Conservation (phyloP, 2,329 filamentous ascomycete genomes). For the Penicillium glabrum region DNA sequence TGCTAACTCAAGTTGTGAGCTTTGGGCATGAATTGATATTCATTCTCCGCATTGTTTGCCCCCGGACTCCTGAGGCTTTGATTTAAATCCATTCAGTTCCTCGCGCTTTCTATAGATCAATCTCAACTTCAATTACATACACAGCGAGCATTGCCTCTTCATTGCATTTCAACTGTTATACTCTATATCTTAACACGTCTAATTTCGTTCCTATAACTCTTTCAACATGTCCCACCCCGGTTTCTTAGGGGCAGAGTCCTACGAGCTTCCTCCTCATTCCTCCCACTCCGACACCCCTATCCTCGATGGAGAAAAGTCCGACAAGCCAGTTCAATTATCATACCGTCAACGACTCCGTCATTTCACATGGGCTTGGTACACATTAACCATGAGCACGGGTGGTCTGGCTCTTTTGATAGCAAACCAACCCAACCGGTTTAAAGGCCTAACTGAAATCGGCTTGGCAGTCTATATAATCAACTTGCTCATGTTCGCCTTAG, state of each 20-base stretch:
- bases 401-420: slow-evolving; percentile 65
- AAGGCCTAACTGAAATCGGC: slow-evolving; percentile 63
- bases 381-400: slow-evolving; percentile 72
- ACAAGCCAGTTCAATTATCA: slow-evolving; percentile 12
- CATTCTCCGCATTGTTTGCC: slow-evolving; percentile 6
- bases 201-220: not conserved
- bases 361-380: slow-evolving; percentile 74
- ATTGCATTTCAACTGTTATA: not conserved
- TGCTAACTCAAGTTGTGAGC: slow-evolving; percentile 1
- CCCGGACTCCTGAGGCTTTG: not conserved
- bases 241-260: slow-evolving; percentile 14
- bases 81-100: not conserved
- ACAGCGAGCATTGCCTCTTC: not conserved
- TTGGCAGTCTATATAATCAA: slow-evolving; percentile 68
- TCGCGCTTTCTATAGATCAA: not conserved
- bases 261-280: slow-evolving; percentile 20
- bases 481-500: slow-evolving; percentile 61
- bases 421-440: slow-evolving; percentile 64
- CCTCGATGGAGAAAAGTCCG: slow-evolving; percentile 19
- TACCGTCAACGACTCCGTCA: slow-evolving; percentile 41
- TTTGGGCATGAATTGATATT: slow-evolving; percentile 6
- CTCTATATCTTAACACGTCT: not conserved
- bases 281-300: slow-evolving; percentile 24
- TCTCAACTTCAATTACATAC: not conserved
- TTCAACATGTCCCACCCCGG: slow-evolving; percentile 14